Conservation (phyloP, 2,329 filamentous ascomycete species). For the Penicillium sp. region DNA sequence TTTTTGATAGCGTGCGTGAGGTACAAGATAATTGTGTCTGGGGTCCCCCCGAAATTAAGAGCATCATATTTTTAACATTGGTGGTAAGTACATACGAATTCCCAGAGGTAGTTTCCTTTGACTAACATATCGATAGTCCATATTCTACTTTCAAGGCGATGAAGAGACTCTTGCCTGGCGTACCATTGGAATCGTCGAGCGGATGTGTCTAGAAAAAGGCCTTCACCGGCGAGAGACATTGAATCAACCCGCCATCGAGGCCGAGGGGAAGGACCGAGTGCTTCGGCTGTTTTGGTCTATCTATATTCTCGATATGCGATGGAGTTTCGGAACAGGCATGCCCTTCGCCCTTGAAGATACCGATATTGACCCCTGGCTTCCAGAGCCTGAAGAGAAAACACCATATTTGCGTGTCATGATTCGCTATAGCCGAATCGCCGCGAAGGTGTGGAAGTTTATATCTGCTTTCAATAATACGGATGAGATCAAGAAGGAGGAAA, state of each 20-base stretch:
- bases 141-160: conserved; percentile 80
- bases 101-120: neutral
- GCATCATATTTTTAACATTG: conserved; percentile 59
- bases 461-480: conserved; percentile 65
- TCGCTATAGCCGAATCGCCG: conserved; percentile 75
- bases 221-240: conserved; percentile 78
- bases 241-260: conserved; percentile 62
- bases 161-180: conserved; percentile 86
- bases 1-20: conserved; percentile 76
- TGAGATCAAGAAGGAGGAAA: conserved; percentile 70
- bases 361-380: conserved; percentile 77
- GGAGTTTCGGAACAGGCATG: conserved; percentile 84
- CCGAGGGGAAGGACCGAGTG: conserved; percentile 67
- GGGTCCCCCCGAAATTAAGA: conserved; percentile 59
- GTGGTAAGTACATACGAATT: conserved; percentile 24
- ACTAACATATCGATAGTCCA: conserved; percentile 49
- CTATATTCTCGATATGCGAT: conserved; percentile 82
- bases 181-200: conserved; percentile 79
- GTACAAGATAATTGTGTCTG: conserved; percentile 65
- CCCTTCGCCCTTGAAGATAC: conserved; percentile 81
- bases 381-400: conserved; percentile 63
- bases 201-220: conserved; percentile 76
- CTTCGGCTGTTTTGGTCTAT: conserved; percentile 82
- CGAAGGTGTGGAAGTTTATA: conserved; percentile 84
- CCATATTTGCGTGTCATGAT: conserved; percentile 88